These are phyloP conservation scores for Thraustochytrium sp. DNA, from an alignment of 352 stramenopile species.

Conservation along the genomic window DNA sequence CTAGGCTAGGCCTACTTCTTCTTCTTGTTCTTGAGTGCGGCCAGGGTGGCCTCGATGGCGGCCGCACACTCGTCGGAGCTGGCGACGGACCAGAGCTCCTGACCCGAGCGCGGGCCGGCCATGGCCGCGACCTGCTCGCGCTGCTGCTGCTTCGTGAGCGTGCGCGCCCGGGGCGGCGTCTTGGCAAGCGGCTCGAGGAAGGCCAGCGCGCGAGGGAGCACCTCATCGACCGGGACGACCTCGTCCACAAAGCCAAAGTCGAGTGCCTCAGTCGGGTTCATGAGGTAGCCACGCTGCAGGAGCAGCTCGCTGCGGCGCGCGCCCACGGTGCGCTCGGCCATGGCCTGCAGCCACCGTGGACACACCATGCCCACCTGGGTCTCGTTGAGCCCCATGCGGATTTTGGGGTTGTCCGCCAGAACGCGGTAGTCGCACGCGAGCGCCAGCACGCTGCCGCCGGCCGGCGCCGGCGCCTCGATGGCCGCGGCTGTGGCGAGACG, in stretches of 20 bases:
- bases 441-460: constrained; percentile 54
- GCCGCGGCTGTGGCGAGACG: constrained; percentile 47
- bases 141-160: not conserved
- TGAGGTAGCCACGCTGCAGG: constrained; percentile 47
- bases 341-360: constrained; percentile 54
- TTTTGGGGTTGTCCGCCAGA: constrained; percentile 21
- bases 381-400: constrained; percentile 24
- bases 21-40: constrained; percentile 5
- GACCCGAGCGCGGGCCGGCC: not conserved
- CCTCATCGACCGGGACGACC: not conserved
- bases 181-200: not conserved
- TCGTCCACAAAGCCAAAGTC: constrained; percentile 42
- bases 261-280: constrained; percentile 55
- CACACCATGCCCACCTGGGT: constrained; percentile 45
- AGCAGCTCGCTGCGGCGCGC: not conserved
- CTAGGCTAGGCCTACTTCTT: not conserved
- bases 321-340: constrained; percentile 55
- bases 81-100: not conserved
- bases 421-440: constrained; percentile 52
- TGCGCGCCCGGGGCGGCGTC: not conserved
- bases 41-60: not conserved
- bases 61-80: not conserved
- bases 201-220: not conserved
- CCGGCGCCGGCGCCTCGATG: constrained; percentile 54
- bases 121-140: not conserved